Evolutionary conservation across 495 filamentous ascomycete genomes (phyloP).

Genomic region (Ascodesmis nigricans): DNA sequence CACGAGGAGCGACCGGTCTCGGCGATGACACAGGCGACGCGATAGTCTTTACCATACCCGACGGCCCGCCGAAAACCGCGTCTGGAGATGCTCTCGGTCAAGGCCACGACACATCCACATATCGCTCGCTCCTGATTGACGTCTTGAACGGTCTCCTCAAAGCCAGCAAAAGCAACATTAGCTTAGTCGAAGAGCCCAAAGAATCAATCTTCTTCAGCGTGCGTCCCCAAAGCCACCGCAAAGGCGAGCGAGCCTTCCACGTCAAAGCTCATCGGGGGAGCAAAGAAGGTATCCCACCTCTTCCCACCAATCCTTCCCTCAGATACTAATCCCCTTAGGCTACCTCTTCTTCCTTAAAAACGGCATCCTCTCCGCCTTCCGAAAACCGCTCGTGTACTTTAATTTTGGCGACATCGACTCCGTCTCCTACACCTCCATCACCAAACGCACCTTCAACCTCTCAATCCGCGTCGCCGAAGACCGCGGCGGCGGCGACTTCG

Average conservation of each 20-base stretch:
- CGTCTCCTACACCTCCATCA: conserved; percentile 69
- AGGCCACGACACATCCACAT: conserved; percentile 32
- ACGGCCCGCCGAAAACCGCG: conserved; percentile 45
- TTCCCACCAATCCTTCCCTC: not conserved
- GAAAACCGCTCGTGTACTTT: conserved; percentile 79
- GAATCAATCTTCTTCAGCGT: conserved; percentile 56
- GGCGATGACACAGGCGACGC: conserved; percentile 36
- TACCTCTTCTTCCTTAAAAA: conserved; percentile 72
- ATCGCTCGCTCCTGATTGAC: conserved; percentile 38
- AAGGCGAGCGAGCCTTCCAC: conserved; percentile 76
- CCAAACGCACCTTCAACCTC: conserved; percentile 87
- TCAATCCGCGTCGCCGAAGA: conserved; percentile 36
- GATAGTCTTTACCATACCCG: conserved; percentile 64
- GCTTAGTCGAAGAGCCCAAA: conserved; percentile 41
- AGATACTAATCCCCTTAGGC: conserved; percentile 26
- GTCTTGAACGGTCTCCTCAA: conserved; percentile 38
- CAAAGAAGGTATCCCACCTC: conserved; percentile 47
- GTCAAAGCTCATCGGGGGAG: conserved; percentile 77
- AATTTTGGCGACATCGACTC: conserved; percentile 56
- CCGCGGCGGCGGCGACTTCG: conserved; percentile 36
- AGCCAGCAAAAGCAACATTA: conserved; percentile 28
- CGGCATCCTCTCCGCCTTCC: conserved; percentile 85
- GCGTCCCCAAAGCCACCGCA: conserved; percentile 59
- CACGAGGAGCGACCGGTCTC: conserved; percentile 36
- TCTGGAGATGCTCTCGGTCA: conserved; percentile 27